Evolutionary conservation across 495 filamentous ascomycete species (phyloP).

Genomic region (Talaromyces wortmannii): DNA sequence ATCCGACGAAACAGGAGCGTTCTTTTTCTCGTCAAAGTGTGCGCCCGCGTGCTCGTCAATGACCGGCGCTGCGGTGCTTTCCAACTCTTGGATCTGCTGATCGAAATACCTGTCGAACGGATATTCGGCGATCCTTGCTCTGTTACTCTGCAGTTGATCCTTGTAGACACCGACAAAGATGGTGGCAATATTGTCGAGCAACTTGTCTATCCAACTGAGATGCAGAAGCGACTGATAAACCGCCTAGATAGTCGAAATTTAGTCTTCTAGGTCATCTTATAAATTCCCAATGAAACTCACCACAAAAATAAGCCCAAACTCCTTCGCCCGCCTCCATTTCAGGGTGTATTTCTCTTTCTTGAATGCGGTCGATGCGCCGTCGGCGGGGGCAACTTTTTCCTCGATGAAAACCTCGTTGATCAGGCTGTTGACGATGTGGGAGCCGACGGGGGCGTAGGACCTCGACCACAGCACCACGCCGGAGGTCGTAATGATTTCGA

Average conservation of each 20-base stretch:
- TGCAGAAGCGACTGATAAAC: constrained; percentile 95
- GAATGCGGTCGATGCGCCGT: constrained; percentile 51
- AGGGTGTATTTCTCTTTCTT: constrained; percentile 91
- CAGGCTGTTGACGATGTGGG: constrained; percentile 84
- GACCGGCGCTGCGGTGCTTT: constrained; percentile 42
- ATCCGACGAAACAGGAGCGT: constrained; percentile 36
- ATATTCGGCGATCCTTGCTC: constrained; percentile 68
- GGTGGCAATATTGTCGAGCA: constrained; percentile 86
- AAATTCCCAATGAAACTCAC: constrained; percentile 33
- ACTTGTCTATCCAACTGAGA: constrained; percentile 93
- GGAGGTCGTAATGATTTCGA: constrained; percentile 92
- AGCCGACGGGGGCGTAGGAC: constrained; percentile 70
- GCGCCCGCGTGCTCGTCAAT: constrained; percentile 22
- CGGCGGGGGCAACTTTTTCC: constrained; percentile 64
- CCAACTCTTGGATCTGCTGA: constrained; percentile 80
- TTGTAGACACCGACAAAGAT: constrained; percentile 86
- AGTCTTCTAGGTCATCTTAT: neutral
- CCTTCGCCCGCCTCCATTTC: constrained; percentile 89
- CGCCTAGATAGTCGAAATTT: constrained; percentile 48
- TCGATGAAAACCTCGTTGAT: constrained; percentile 97
- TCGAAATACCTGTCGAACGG: constrained; percentile 91
- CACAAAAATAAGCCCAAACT: constrained; percentile 91
- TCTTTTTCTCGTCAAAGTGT: constrained; percentile 30
- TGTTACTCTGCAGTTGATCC: constrained; percentile 73
- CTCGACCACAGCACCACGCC: constrained; percentile 96